phyloP scores from a whole-genome alignment of 768 basidiomycete genomes.

The Galerina sulciceps region DNA sequence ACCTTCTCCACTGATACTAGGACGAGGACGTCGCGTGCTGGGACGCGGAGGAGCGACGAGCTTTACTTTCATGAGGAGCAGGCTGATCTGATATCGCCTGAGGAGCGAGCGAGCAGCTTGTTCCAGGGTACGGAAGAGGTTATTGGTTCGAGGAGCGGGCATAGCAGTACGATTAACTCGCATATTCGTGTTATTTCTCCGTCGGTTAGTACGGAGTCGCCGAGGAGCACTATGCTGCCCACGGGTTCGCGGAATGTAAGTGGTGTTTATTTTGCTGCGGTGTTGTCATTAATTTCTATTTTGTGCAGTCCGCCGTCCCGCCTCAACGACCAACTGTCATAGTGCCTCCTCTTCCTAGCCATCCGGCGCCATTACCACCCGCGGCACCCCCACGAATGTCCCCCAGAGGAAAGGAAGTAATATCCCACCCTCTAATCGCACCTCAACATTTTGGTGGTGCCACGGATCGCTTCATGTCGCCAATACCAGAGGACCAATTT shows the following conservation, averaged over 20 bases:
- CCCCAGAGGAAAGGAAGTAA: neutral
- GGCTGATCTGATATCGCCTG: conserved; percentile 10
- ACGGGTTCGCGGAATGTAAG: neutral
- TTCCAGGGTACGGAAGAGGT: neutral
- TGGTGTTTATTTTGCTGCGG: neutral
- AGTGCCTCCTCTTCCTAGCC: conserved; percentile 9
- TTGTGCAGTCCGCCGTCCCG: neutral
- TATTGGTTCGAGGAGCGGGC: neutral
- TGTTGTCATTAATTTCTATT: neutral
- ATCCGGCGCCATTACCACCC: conserved; percentile 8
- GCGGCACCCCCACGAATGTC: neutral
- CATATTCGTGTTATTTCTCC: conserved; percentile 18
- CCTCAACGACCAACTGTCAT: neutral
- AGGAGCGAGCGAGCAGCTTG: conserved; percentile 8
- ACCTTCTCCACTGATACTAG: neutral
- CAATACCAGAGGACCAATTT: conserved; percentile 3
- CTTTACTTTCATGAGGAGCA: conserved; percentile 11
- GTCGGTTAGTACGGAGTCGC: conserved; percentile 15
- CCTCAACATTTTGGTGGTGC: neutral
- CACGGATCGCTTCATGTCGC: neutral
- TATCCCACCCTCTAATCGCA: neutral
- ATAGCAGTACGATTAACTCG: conserved; percentile 18
- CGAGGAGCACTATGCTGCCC: neutral
- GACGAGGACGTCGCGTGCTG: neutral
- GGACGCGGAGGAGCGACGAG: neutral